Base-by-base conservation (phyloP, 306 rosid species). In the Casuarina cunninghamiana region DNA sequence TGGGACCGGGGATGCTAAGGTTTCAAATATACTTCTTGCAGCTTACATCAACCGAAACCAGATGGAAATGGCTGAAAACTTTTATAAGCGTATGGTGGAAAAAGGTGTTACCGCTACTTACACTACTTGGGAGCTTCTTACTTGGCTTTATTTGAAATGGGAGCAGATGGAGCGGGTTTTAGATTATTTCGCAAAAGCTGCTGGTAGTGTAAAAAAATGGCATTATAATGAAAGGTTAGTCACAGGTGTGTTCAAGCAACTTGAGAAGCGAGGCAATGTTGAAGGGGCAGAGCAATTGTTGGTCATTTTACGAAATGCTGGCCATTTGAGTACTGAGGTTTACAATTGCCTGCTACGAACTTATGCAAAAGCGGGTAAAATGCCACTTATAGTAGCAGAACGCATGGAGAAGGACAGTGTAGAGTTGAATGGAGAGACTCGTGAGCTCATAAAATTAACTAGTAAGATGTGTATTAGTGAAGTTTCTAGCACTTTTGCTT, bases 41-140 rank as follows among this genome's bases (percentile, higher is more conserved):
- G 87, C 96, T 2, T 93, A 87, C 78, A 76, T 93, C 75, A 88
- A 90, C 71, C 85, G 63, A 84, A 77, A 85, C 82, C 92, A 88
- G 68, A 87, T 87, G 88, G 96, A 85, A 81, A 80, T 71, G 78
- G 97, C 97, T 4, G 96, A 93, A 84, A 72, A 5, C 1, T 88
- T 92, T 76, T 84, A 83, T 38, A 70, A 76, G 67, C 84, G 72
- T 62, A 82, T 91, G 75, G 85, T 80, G 75, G 54, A 80, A 76
- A 88, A 88, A 74, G 91, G 92, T 53, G 65, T 85, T 53, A 35
- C 32, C 60, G 89, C 92, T 63, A 79, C 81, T 82, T 93, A 91
- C 93, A 86, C 96, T 26, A 88, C 99, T 10, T 95, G 89, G 92
- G 97, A 95, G 89, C 89, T 93, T 65, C 89, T 95, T 71, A 84